Evolutionary conservation across 176 grass and related monocot genomes (phyloP).

Genomic region (Juncus effusus): DNA sequence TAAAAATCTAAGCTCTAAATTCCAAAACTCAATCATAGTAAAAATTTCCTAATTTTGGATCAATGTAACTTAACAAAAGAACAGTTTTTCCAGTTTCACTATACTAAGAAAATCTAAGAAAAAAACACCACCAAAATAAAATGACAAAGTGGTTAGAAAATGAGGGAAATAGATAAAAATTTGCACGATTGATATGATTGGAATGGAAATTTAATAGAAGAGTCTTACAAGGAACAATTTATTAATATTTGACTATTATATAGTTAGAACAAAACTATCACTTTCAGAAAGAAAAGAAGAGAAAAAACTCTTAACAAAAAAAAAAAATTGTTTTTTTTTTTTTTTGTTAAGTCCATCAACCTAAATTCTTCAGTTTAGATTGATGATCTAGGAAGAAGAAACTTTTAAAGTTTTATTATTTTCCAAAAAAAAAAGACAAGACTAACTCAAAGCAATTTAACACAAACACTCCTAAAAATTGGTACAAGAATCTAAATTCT

Average conservation of each 20-base stretch:
- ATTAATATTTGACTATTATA: neutral
- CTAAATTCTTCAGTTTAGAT: too few species aligned
- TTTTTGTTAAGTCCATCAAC: slow-evolving; percentile 1
- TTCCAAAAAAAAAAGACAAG: neutral
- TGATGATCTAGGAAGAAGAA: neutral
- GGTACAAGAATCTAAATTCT: too few species aligned
- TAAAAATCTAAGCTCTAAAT: too few species aligned
- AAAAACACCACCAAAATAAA: neutral
- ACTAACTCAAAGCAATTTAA: too few species aligned
- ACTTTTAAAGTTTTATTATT: neutral
- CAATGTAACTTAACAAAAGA: too few species aligned
- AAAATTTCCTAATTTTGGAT: too few species aligned
- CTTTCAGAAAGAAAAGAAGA: slow-evolving; percentile 21
- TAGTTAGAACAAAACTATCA: slow-evolving; percentile 1
- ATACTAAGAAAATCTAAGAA: slow-evolving; percentile 1
- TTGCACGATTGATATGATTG: neutral
- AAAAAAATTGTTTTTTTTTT: too few species aligned
- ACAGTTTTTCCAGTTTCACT: too few species aligned
- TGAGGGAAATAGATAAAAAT: neutral
- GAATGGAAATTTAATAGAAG: slow-evolving; percentile 4
- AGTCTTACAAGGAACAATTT: neutral
- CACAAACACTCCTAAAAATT: too few species aligned
- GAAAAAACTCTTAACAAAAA: too few species aligned
- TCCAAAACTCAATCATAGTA: too few species aligned
- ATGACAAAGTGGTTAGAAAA: too few species aligned